Conservation (phyloP, 352 stramenopile species). For the Elongisporangium anandrum region DNA sequence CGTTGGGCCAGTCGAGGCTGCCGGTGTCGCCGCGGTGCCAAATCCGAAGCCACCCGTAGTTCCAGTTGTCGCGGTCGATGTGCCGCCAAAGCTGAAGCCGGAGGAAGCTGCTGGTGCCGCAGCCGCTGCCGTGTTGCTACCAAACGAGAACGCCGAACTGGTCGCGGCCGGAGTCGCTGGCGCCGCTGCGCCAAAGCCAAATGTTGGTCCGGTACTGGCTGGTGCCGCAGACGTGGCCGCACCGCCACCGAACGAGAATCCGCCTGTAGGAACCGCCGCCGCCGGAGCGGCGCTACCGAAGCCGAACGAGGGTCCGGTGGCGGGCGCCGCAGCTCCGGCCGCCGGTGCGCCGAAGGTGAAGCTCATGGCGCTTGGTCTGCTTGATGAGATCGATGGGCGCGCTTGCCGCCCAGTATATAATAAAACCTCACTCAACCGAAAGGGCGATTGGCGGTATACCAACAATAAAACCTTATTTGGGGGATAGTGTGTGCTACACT, state of each 20-base stretch:
- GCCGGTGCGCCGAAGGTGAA: conserved; percentile 42
- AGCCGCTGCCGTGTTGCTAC: conserved; percentile 14
- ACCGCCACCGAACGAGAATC: conserved; percentile 21
- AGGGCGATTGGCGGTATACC: background rate
- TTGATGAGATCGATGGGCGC: background rate
- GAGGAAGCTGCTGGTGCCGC: conserved; percentile 15
- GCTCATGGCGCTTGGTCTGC: conserved; percentile 3
- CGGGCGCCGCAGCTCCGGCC: conserved; percentile 7
- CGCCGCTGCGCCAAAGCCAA: conserved; percentile 24
- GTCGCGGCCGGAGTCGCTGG: conserved; percentile 13
- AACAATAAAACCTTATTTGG: too few relatives aligned
- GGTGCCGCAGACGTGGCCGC: conserved; percentile 14
- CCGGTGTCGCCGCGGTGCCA: conserved; percentile 18
- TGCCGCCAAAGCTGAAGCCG: conserved; percentile 26
- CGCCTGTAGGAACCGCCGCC: conserved; percentile 15
- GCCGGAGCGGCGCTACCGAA: conserved; percentile 17
- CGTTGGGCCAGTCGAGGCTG: conserved; percentile 2
- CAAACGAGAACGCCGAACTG: conserved; percentile 51
- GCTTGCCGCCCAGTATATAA: background rate
- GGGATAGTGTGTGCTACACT: background rate
- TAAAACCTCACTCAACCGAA: background rate
- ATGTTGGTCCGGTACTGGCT: conserved; percentile 17
- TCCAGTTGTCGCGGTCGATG: background rate
- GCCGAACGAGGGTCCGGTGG: conserved; percentile 16
- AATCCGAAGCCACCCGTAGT: conserved; percentile 34